phyloP scores from a whole-genome alignment of 2,329 filamentous ascomycete genomes.

The Thelonectria rubi region DNA sequence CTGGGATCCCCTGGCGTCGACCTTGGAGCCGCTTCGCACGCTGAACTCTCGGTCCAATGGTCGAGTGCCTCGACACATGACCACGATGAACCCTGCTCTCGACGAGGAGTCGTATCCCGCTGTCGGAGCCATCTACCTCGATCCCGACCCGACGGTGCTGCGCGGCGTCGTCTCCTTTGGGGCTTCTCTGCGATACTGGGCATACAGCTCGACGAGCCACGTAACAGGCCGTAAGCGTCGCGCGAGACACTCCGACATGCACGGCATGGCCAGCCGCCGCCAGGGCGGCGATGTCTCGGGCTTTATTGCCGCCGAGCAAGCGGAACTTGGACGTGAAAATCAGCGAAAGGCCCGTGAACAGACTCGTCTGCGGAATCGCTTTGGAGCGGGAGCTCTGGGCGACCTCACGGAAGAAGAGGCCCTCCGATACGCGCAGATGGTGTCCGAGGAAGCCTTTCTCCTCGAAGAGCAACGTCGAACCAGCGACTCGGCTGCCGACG shows the following conservation, averaged over 20 bases:
- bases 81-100: constrained; percentile 63
- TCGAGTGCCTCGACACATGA: constrained; percentile 78
- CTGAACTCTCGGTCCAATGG: constrained; percentile 86
- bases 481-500: constrained; percentile 61
- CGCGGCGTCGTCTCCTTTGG: constrained; percentile 89
- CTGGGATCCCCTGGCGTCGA: constrained; percentile 94
- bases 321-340: constrained; percentile 80
- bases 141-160: constrained; percentile 85
- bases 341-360: constrained; percentile 72
- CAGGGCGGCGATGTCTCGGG: constrained; percentile 76
- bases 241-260: constrained; percentile 71
- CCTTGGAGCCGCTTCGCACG: constrained; percentile 79
- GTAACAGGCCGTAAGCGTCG: constrained; percentile 82
- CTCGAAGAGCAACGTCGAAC: constrained; percentile 65
- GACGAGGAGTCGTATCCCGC: constrained; percentile 80
- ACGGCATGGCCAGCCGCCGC: constrained; percentile 60
- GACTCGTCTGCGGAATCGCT: constrained; percentile 77
- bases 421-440: constrained; percentile 70
- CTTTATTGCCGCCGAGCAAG: constrained; percentile 87
- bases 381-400: constrained; percentile 78
- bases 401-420: constrained; percentile 74
- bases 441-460: constrained; percentile 68
- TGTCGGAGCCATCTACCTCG: constrained; percentile 83
- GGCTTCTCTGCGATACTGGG: constrained; percentile 90
- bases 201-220: constrained; percentile 85